A percentile compares a stretch with the other conserved stretches of the same genome.
These are phyloP conservation scores for Aureobasidium musti DNA, from an alignment of 2,329 filamentous ascomycete genomes.

Conservation along the genomic window DNA sequence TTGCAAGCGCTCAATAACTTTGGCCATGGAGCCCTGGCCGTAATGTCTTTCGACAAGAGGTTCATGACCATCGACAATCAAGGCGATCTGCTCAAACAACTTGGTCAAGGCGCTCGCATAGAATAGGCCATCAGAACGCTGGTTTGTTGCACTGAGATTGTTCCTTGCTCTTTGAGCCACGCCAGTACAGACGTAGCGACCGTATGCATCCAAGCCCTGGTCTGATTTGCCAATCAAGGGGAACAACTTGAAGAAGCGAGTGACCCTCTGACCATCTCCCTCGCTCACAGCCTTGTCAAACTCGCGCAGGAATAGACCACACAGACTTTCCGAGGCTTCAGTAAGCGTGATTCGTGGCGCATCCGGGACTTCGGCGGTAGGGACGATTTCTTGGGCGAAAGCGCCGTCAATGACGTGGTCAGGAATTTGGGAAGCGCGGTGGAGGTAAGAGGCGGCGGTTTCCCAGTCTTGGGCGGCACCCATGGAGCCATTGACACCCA, in stretches of 20 bases:
- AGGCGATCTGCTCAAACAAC: slow-evolving; percentile 95
- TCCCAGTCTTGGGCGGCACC: slow-evolving; percentile 99
- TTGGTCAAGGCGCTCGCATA: slow-evolving; percentile 89
- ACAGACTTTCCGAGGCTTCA: slow-evolving; percentile 83
- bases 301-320: slow-evolving; percentile 85
- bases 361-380: slow-evolving; percentile 93
- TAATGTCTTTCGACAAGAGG: slow-evolving; percentile 92
- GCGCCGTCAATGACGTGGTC: slow-evolving; percentile 75
- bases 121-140: slow-evolving; percentile 77
- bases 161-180: slow-evolving; percentile 80
- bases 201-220: slow-evolving; percentile 91
- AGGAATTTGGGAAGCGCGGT: slow-evolving; percentile 78
- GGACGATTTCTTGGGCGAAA: slow-evolving; percentile 90
- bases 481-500: slow-evolving; percentile 94
- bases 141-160: slow-evolving; percentile 70
- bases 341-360: slow-evolving; percentile 84
- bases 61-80: slow-evolving; percentile 91
- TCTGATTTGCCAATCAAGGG: slow-evolving; percentile 87
- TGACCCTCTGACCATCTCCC: slow-evolving; percentile 85
- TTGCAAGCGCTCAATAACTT: slow-evolving; percentile 89
- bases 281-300: slow-evolving; percentile 90
- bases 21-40: slow-evolving; percentile 87
- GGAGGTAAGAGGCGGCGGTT: slow-evolving; percentile 85
- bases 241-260: slow-evolving; percentile 97
- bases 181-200: slow-evolving; percentile 92